phyloP scores from a whole-genome alignment of 805 yeast genomes.

The Zygoascus tannicola region DNA sequence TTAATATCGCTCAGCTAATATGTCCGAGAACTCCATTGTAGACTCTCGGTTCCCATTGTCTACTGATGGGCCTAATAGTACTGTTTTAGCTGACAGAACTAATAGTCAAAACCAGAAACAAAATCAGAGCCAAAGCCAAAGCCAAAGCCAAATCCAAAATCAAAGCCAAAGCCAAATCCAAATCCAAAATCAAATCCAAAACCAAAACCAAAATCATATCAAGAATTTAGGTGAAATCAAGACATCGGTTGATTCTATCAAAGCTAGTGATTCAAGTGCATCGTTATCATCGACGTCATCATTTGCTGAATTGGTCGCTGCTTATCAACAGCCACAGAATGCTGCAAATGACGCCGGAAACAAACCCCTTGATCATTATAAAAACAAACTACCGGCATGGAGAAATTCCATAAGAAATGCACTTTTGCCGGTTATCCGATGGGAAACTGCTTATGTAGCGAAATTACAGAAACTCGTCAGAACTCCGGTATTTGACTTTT shows the following conservation, averaged over 20 bases:
- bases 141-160: too few relatives aligned
- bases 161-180: too few relatives aligned
- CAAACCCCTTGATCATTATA: constrained; percentile 57
- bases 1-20: too few relatives aligned
- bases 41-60: constrained; percentile 2
- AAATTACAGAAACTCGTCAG: constrained; percentile 45
- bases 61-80: neutral
- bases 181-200: too few relatives aligned
- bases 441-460: constrained; percentile 56
- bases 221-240: too few relatives aligned
- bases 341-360: constrained; percentile 61
- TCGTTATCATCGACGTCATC: constrained; percentile 11
- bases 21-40: too few relatives aligned
- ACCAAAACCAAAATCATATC: too few relatives aligned
- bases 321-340: constrained; percentile 19
- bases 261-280: neutral
- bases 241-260: neutral
- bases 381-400: constrained; percentile 43
- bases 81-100: neutral
- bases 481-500: constrained; percentile 48
- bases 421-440: constrained; percentile 47
- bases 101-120: too few relatives aligned
- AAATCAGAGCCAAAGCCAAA: too few relatives aligned
- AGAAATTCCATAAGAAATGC: constrained; percentile 37
- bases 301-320: constrained; percentile 14